phyloP scores from a whole-genome alignment of 2,329 filamentous ascomycete genomes.

The Fusarium sacchari region DNA sequence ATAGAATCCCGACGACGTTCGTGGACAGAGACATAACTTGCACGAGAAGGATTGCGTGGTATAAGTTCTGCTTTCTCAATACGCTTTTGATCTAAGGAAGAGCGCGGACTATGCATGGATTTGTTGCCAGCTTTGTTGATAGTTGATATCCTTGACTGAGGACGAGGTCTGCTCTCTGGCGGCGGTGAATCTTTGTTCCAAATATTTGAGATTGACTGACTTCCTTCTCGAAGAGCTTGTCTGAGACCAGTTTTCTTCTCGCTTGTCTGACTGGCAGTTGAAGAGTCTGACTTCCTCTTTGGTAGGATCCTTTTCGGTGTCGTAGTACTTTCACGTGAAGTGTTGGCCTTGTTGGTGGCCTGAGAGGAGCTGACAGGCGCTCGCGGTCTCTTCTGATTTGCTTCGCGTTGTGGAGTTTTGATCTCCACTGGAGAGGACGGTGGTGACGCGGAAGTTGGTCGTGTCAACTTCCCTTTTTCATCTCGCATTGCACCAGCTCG shows the following conservation, averaged over 20 bases:
- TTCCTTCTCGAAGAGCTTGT: slow-evolving; percentile 62
- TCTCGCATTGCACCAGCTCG: slow-evolving; percentile 1
- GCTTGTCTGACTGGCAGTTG: slow-evolving; percentile 12
- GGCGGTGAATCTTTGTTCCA: slow-evolving; percentile 58
- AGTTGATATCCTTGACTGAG: slow-evolving; percentile 39
- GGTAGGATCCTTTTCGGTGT: slow-evolving; percentile 20
- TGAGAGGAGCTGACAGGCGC: slow-evolving; percentile 18
- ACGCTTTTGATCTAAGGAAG: slow-evolving; percentile 8
- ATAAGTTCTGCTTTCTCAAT: slow-evolving; percentile 44
- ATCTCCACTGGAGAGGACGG: slow-evolving; percentile 17
- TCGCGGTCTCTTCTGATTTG: slow-evolving; percentile 40
- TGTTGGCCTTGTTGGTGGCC: slow-evolving; percentile 46
- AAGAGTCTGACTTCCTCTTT: slow-evolving; percentile 40
- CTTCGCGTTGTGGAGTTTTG: slow-evolving; percentile 29
- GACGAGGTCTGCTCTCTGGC: slow-evolving; percentile 39
- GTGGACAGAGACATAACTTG: slow-evolving; percentile 62
- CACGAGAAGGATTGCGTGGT: slow-evolving; percentile 55
- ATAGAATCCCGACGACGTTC: slow-evolving; percentile 64
- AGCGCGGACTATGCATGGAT: not conserved
- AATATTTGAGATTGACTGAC: slow-evolving; percentile 58
- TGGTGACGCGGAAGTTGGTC: slow-evolving; percentile 15
- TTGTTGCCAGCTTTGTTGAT: slow-evolving; percentile 28
- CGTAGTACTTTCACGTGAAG: slow-evolving; percentile 25
- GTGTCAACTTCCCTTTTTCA: slow-evolving; percentile 19
- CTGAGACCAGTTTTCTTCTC: slow-evolving; percentile 61